These are phyloP conservation scores for Artomyces pyxidatus DNA, from an alignment of 768 basidiomycete genomes.

Conservation along the genomic window DNA sequence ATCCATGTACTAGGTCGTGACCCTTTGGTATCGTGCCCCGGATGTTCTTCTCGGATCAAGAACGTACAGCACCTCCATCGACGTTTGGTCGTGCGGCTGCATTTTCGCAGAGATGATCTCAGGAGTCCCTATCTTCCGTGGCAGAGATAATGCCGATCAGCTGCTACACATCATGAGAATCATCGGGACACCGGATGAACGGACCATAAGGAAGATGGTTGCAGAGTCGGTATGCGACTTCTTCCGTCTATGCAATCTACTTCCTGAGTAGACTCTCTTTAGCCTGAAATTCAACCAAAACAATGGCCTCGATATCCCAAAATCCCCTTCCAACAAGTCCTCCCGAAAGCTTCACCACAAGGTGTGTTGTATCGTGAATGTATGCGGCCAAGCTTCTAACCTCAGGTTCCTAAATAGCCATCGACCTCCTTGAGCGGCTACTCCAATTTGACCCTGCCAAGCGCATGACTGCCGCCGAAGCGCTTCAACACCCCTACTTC, in stretches of 20 bases:
- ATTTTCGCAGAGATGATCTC: conserved; percentile 99
- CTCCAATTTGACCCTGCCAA: conserved; percentile 94
- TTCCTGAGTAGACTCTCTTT: conserved; percentile 9
- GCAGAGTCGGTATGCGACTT: conserved; percentile 69
- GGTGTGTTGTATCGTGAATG: conserved; percentile 34
- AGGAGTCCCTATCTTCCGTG: conserved; percentile 93
- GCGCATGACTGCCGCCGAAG: conserved; percentile 85
- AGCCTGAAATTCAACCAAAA: conserved; percentile 81
- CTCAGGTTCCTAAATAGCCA: conserved; percentile 36
- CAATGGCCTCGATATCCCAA: conserved; percentile 84
- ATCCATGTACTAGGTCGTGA: conserved; percentile 68
- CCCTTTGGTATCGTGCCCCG: conserved; percentile 97
- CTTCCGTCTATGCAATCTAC: conserved; percentile 1
- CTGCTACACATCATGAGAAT: conserved; percentile 97
- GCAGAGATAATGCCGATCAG: conserved; percentile 95
- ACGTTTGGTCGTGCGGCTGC: conserved; percentile 98
- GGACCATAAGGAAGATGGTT: conserved; percentile 79
- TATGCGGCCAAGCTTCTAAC: not conserved
- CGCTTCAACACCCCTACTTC: conserved; percentile 90
- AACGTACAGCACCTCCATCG: conserved; percentile 96
- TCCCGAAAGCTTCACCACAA: conserved; percentile 80
- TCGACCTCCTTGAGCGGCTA: conserved; percentile 89
- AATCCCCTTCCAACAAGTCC: conserved; percentile 69
- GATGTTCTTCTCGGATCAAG: conserved; percentile 95
- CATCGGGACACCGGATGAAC: conserved; percentile 89